phyloP scores from a whole-genome alignment of 2,329 filamentous ascomycete genomes.

The Boeremia exigua region DNA sequence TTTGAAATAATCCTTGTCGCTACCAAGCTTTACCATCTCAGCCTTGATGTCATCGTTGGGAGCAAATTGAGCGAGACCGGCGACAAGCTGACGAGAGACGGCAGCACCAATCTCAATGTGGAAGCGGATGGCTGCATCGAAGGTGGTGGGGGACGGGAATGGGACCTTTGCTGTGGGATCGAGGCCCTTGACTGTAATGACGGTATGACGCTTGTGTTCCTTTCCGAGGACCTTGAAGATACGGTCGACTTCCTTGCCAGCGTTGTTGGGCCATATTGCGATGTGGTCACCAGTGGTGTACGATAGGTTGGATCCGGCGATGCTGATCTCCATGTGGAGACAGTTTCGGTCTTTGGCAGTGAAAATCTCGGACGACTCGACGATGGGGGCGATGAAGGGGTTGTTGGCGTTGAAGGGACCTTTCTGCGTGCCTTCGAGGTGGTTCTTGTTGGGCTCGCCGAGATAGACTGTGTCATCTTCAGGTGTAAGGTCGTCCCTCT shows the following conservation, averaged over 20 bases:
- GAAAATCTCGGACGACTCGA: slow-evolving; percentile 90
- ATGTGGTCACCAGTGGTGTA: slow-evolving; percentile 99
- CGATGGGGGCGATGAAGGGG: slow-evolving; percentile 93
- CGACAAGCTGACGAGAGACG: slow-evolving; percentile 93
- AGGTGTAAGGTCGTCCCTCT: slow-evolving; percentile 73
- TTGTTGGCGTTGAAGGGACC: slow-evolving; percentile 97
- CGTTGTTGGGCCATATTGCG: slow-evolving; percentile 95
- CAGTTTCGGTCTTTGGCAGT: slow-evolving; percentile 90
- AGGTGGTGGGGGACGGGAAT: slow-evolving; percentile 96
- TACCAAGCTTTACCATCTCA: slow-evolving; percentile 86
- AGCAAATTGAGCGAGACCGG: slow-evolving; percentile 85
- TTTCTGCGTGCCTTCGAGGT: slow-evolving; percentile 82
- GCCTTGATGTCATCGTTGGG: slow-evolving; percentile 84
- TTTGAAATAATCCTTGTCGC: slow-evolving; percentile 95
- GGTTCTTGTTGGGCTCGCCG: slow-evolving; percentile 94
- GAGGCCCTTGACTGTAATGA: slow-evolving; percentile 87
- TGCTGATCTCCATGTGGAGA: slow-evolving; percentile 92
- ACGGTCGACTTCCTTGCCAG: slow-evolving; percentile 88
- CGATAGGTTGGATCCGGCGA: slow-evolving; percentile 84
- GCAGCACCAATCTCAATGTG: slow-evolving; percentile 97
- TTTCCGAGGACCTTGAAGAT: slow-evolving; percentile 83
- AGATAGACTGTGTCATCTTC: slow-evolving; percentile 87
- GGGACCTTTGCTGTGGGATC: slow-evolving; percentile 97
- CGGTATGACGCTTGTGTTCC: slow-evolving; percentile 75
- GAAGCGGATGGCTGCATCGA: slow-evolving; percentile 90